phyloP scores from a whole-genome alignment of 2,329 filamentous ascomycete species.

The Blastomyces parvus region DNA sequence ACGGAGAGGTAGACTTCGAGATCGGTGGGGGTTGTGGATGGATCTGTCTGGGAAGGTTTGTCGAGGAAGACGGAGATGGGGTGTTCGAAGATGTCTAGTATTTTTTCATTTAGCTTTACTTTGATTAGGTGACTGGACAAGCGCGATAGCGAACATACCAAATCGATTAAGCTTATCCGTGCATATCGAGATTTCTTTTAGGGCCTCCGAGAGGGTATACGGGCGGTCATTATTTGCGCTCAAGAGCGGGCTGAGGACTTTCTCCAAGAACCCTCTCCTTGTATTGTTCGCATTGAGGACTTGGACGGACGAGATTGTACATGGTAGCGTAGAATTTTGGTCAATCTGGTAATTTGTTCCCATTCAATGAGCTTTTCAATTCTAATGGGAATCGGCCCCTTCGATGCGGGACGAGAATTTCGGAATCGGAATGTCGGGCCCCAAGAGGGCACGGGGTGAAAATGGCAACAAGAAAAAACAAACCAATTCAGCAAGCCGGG shows the following conservation, averaged over 20 bases:
- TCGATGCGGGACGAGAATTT: background rate
- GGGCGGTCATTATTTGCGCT: conserved; percentile 54
- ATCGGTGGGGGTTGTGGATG: conserved; percentile 63
- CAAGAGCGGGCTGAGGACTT: conserved; percentile 68
- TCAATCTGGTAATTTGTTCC: conserved; percentile 47
- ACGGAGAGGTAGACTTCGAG: conserved; percentile 71
- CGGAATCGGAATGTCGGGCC: too few species aligned
- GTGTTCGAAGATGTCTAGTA: conserved; percentile 74
- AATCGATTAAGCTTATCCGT: conserved; percentile 69
- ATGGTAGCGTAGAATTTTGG: conserved; percentile 75
- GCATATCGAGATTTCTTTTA: conserved; percentile 60
- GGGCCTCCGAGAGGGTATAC: conserved; percentile 71
- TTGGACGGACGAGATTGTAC: conserved; percentile 76
- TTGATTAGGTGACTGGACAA: background rate
- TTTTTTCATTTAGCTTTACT: background rate
- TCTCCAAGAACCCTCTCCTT: conserved; percentile 72
- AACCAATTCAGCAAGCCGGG: conserved; percentile 57
- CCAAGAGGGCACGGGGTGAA: background rate
- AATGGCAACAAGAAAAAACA: conserved; percentile 16
- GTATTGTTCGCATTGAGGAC: conserved; percentile 76
- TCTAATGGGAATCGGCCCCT: background rate
- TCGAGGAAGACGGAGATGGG: conserved; percentile 76
- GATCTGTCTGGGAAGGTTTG: conserved; percentile 58
- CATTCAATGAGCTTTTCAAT: background rate
- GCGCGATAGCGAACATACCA: conserved; percentile 44